Evolutionary conservation across 75 land plant genomes (phyloP).

Genomic region (Gnetum montanum): DNA sequence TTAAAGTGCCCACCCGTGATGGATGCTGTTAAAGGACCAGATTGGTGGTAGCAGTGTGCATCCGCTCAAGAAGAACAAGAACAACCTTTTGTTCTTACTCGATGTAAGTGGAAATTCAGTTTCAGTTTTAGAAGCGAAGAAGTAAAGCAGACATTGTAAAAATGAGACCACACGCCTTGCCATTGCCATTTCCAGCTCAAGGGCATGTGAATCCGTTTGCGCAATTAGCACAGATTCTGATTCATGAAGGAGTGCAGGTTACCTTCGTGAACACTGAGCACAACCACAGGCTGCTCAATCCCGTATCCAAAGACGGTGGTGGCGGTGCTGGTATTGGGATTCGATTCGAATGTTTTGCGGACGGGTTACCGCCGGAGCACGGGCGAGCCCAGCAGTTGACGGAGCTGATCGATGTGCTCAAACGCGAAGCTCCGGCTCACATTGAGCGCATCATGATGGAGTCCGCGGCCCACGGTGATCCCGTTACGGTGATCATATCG

Average conservation of each 20-base stretch:
- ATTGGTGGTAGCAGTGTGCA: too few species aligned
- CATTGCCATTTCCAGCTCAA: constrained; percentile 3
- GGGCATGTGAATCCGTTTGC: constrained; percentile 7
- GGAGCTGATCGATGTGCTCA: constrained; percentile 2
- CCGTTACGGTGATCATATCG: constrained; percentile 15
- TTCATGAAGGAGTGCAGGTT: background rate
- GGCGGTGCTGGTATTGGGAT: too few species aligned
- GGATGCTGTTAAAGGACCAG: too few species aligned
- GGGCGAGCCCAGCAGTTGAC: constrained; percentile 11
- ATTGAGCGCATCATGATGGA: background rate
- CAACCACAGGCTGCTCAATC: background rate
- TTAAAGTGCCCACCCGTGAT: too few species aligned
- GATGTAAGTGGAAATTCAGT: too few species aligned
- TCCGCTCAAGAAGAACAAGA: too few species aligned
- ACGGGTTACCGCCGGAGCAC: constrained; percentile 13
- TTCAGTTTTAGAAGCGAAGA: too few species aligned
- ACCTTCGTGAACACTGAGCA: constrained; percentile 4
- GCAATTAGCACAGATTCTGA: background rate
- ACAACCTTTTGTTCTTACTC: too few species aligned
- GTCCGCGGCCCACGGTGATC: background rate
- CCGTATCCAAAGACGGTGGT: background rate
- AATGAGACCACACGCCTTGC: background rate
- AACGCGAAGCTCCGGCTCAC: background rate
- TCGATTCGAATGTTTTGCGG: constrained; percentile 15
- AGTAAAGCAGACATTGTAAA: too few species aligned